These are phyloP conservation scores for Salix brachista DNA, from an alignment of 345 rosid species.

Conservation along the genomic window DNA sequence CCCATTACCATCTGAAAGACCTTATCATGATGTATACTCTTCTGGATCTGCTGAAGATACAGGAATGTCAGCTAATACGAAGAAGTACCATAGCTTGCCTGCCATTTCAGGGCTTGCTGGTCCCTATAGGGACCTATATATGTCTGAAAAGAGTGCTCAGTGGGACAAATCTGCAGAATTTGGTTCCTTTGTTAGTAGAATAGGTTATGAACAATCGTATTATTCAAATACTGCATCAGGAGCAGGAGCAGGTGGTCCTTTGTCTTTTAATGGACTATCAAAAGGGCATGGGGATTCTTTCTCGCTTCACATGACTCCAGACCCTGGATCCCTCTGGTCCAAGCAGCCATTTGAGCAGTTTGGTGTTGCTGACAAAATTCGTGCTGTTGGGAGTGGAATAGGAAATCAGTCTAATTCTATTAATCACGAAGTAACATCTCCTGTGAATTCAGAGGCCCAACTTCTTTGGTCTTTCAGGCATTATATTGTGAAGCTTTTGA, in stretches of 20 bases:
- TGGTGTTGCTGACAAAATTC: slow-evolving; percentile 65
- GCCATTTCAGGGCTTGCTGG: slow-evolving; percentile 71
- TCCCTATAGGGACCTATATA: slow-evolving; percentile 48
- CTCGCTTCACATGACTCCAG: slow-evolving; percentile 28
- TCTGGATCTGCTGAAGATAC: slow-evolving; percentile 40
- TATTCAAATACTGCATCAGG: slow-evolving; percentile 53
- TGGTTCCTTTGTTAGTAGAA: slow-evolving; percentile 47
- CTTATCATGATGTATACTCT: slow-evolving; percentile 43
- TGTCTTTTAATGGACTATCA: slow-evolving; percentile 44
- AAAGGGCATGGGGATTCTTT: slow-evolving; percentile 50
- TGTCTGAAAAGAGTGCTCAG: slow-evolving; percentile 44
- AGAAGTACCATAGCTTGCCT: slow-evolving; percentile 88
- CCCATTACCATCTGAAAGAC: slow-evolving; percentile 47
- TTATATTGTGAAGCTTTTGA: slow-evolving; percentile 72
- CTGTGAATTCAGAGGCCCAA: slow-evolving; percentile 61
- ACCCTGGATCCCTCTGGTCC: slow-evolving; percentile 81
- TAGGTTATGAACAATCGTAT: slow-evolving; percentile 43
- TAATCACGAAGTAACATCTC: slow-evolving; percentile 39
- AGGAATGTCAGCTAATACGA: slow-evolving; percentile 44
- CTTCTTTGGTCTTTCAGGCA: slow-evolving; percentile 78
- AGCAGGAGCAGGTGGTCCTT: slow-evolving; percentile 39
- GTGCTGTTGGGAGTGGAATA: slow-evolving; percentile 44
- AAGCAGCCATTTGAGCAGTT: slow-evolving; percentile 97
- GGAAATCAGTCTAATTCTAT: slow-evolving; percentile 42
- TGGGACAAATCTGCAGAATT: slow-evolving; percentile 56